Percentiles rank a stretch among this genome's conserved stretches.
phyloP scores from a whole-genome alignment of 2,329 filamentous ascomycete species.

The Chalaropsis ovoidea region DNA sequence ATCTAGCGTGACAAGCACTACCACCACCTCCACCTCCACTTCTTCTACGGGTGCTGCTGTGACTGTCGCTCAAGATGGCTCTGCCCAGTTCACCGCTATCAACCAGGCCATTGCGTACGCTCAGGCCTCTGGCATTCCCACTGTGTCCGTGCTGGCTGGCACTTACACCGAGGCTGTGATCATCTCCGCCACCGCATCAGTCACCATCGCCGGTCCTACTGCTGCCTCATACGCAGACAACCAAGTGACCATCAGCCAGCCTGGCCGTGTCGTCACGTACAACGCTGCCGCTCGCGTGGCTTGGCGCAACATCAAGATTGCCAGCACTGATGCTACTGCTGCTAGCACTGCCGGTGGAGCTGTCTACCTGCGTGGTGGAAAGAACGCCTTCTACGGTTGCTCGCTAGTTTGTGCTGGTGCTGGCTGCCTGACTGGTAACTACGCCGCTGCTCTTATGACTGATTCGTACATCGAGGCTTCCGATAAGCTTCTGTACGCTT shows the following conservation, averaged over 20 bases:
- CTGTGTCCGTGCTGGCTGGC: constrained; percentile 37
- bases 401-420: constrained; percentile 35
- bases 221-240: constrained; percentile 29
- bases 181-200: constrained; percentile 34
- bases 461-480: constrained; percentile 38
- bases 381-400: constrained; percentile 35
- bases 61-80: constrained; percentile 38
- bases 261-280: constrained; percentile 30
- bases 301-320: constrained; percentile 36
- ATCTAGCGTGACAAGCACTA: neutral
- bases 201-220: constrained; percentile 36
- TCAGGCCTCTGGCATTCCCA: constrained; percentile 33
- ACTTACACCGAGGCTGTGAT: constrained; percentile 38
- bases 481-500: constrained; percentile 37
- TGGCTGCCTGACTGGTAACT: constrained; percentile 29
- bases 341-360: constrained; percentile 30
- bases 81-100: constrained; percentile 39
- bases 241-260: constrained; percentile 32
- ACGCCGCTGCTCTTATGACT: constrained; percentile 35
- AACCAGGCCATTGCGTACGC: constrained; percentile 38
- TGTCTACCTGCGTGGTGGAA: constrained; percentile 33
- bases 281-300: constrained; percentile 32
- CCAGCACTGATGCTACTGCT: constrained; percentile 30
- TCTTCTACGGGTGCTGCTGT: constrained; percentile 29
- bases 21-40: constrained; percentile 12